Base-by-base conservation (phyloP, 345 rosid species). In the Salix suchowensis region DNA sequence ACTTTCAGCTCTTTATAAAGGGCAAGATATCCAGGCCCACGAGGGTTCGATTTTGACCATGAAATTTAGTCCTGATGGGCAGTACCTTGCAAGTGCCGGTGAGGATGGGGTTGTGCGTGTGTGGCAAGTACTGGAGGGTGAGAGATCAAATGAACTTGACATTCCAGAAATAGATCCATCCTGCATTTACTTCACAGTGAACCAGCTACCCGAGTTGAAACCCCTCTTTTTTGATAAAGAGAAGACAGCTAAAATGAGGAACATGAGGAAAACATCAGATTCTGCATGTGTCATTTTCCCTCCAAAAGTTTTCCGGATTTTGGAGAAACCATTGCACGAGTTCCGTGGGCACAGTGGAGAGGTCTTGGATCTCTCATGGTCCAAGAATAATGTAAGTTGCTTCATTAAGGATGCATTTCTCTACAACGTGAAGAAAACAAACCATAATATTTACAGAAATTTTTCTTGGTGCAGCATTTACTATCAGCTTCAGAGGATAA, bases 311-410 rank as follows among this genome's bases (percentile, higher is more conserved):
- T 92, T 92, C 72, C 62, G 75, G 80, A 77, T 92, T 46, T 72
- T 78, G 73, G 94, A 92, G 85, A 88, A 86, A 75, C 94, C 94
- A 76, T 82, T 85, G 82, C 91, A 89, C 24, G 91, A 89, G 85
- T 89, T 90, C 78, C 86, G 42, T 40, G 97, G 97, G 69, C 97
- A 92, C 81, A 68, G 12, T 8, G 86, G 85, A 42, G 92, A 91
- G 77, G 81, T 92, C 73, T 86, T 92, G 87, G 92, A 88, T 86
- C 92, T 92, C 77, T 81, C 96, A 1, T 92, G 97, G 97, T 92
- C 97, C 15, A 87, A 84, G 75, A 84, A 85, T 80, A 88, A 88
- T 89, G 97, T 92, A 65, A 88, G 87, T 77, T 23, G 28, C 64
- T 58, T 58, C 28, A 0, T 58, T 9, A 23, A n/a, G 28, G 64